Evolutionary conservation across 371 early-diverging fungal species (phyloP).

Genomic region (Lichtheimia corymbifera): DNA sequence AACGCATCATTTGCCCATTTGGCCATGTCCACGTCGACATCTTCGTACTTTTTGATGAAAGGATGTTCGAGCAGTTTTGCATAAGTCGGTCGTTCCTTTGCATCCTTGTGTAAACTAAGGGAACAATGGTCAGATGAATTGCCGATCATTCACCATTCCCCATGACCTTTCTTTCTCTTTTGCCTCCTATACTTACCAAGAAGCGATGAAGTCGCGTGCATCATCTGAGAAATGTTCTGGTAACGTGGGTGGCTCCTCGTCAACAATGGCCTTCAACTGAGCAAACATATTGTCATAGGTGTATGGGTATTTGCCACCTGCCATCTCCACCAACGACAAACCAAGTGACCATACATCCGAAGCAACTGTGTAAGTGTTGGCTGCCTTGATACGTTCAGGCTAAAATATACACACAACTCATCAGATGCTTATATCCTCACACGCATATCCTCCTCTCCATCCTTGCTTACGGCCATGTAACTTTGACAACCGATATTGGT

Average conservation of each 20-base stretch:
- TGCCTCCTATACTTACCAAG: slow-evolving; percentile 50
- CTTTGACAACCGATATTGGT: slow-evolving; percentile 94
- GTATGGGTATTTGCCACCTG: slow-evolving; percentile 85
- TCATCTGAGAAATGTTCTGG: slow-evolving; percentile 71
- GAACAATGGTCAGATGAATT: slow-evolving; percentile 5
- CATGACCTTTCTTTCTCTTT: neutral
- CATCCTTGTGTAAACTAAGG: slow-evolving; percentile 74
- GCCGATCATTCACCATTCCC: neutral
- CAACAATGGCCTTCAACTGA: slow-evolving; percentile 85
- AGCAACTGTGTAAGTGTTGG: slow-evolving; percentile 71
- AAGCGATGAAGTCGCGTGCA: slow-evolving; percentile 78
- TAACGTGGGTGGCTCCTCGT: slow-evolving; percentile 75
- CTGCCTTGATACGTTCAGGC: slow-evolving; percentile 78
- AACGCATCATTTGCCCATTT: slow-evolving; percentile 68
- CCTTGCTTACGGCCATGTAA: slow-evolving; percentile 84
- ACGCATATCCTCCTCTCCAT: too few species aligned
- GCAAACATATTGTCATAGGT: slow-evolving; percentile 77
- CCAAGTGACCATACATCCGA: slow-evolving; percentile 93
- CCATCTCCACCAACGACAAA: slow-evolving; percentile 90
- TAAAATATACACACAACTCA: slow-evolving; percentile 18
- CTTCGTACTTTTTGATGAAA: slow-evolving; percentile 65
- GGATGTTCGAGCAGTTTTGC: slow-evolving; percentile 72
- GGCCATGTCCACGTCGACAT: slow-evolving; percentile 77
- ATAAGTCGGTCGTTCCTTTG: slow-evolving; percentile 72
- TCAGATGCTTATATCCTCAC: too few species aligned